These are phyloP conservation scores for Neonectria hederae DNA, from an alignment of 2,329 filamentous ascomycete genomes.

Conservation along the genomic window DNA sequence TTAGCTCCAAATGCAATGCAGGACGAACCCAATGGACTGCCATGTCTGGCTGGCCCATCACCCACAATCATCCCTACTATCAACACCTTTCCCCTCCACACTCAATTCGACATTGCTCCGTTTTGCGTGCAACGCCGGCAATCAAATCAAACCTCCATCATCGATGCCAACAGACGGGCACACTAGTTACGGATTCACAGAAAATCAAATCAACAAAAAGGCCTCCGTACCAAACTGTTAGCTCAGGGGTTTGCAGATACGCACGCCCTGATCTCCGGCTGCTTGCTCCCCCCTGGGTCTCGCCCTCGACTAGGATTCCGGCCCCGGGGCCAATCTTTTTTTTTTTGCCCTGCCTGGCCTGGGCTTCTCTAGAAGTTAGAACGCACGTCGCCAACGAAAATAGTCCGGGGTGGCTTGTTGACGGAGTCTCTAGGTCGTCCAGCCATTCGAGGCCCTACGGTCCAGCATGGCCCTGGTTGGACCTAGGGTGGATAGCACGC, in stretches of 20 bases:
- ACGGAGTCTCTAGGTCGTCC: constrained; percentile 2
- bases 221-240: neutral
- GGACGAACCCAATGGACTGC: neutral
- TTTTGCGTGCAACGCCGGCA: neutral
- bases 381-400: neutral
- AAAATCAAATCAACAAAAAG: neutral
- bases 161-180: neutral
- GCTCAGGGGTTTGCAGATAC: constrained; percentile 21
- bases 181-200: neutral
- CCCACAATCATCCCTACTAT: neutral
- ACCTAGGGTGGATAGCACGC: constrained; percentile 4
- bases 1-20: constrained; percentile 3
- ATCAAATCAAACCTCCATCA: neutral
- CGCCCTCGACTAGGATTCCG: neutral
- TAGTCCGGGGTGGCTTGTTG: constrained; percentile 23
- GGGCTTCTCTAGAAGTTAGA: neutral
- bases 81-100: neutral
- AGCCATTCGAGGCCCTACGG: constrained; percentile 11
- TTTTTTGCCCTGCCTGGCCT: neutral
- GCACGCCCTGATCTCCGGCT: constrained; percentile 15
- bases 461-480: neutral
- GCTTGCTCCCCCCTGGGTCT: neutral
- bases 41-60: too few species aligned
- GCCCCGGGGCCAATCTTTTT: constrained; percentile 15
- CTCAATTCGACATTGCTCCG: neutral